These are phyloP conservation scores for Cinnamomum chago DNA, from an alignment of 164 flowering plant species.

Conservation along the genomic window DNA sequence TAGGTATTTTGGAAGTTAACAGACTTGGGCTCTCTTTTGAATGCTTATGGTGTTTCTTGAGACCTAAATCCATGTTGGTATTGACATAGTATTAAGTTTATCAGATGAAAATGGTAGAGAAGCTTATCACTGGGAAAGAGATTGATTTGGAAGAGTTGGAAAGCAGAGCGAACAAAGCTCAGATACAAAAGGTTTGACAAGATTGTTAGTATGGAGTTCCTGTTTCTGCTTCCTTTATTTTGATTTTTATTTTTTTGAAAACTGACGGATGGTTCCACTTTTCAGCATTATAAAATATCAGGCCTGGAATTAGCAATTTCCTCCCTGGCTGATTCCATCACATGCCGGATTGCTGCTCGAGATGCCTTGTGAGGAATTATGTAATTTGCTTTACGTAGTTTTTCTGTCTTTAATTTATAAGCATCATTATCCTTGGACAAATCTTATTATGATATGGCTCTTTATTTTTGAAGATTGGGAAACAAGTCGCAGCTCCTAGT, in stretches of 20 bases:
- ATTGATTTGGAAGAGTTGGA: conserved; percentile 71
- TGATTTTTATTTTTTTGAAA: not conserved
- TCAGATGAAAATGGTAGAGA: conserved; percentile 58
- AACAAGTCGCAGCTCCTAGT: no score
- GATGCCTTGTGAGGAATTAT: conserved; percentile 55
- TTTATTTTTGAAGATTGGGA: not conserved
- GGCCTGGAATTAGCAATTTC: conserved; percentile 63
- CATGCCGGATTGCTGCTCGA: conserved; percentile 82
- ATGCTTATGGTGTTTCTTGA: not conserved
- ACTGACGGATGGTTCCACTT: conserved; percentile 1
- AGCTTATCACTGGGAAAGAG: conserved; percentile 66
- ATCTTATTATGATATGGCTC: not conserved
- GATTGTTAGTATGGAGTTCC: not conserved
- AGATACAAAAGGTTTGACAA: conserved; percentile 67
- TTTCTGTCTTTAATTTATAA: not conserved
- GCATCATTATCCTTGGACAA: not conserved
- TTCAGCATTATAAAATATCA: conserved; percentile 86
- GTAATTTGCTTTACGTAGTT: not conserved
- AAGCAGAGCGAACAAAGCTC: conserved; percentile 61
- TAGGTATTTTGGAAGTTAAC: not conserved
- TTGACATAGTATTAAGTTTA: conserved; percentile 1
- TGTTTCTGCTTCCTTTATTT: not conserved
- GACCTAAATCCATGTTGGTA: not conserved
- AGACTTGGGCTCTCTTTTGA: not conserved
- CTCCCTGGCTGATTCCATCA: conserved; percentile 74